phyloP scores from a whole-genome alignment of 2,329 filamentous ascomycete species.

The Leptosphaerulina australis region DNA sequence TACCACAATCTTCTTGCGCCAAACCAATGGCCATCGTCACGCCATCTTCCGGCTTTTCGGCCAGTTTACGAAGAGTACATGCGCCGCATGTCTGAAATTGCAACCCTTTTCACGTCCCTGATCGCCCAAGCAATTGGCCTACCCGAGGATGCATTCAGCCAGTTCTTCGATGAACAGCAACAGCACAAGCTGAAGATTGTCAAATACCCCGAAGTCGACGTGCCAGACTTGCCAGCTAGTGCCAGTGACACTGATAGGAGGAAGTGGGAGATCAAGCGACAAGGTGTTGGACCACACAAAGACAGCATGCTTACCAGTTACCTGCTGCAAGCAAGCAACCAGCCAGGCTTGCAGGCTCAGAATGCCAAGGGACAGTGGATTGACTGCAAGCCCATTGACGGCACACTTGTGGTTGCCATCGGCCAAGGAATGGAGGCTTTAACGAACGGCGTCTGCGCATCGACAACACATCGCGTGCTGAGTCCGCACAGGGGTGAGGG shows the following conservation, averaged over 20 bases:
- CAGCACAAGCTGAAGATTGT: slow-evolving; percentile 92
- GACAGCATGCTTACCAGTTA: slow-evolving; percentile 85
- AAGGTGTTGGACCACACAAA: slow-evolving; percentile 78
- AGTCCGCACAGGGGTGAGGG: slow-evolving; percentile 72
- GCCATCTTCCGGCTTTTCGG: slow-evolving; percentile 70
- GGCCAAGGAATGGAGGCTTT: slow-evolving; percentile 86
- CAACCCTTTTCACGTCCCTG: slow-evolving; percentile 75
- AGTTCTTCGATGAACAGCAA: slow-evolving; percentile 73
- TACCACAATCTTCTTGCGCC: slow-evolving; percentile 79
- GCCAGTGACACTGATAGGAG: slow-evolving; percentile 45
- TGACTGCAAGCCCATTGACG: slow-evolving; percentile 75
- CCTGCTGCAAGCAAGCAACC: slow-evolving; percentile 77
- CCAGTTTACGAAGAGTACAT: slow-evolving; percentile 77
- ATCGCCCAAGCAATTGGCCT: slow-evolving; percentile 85
- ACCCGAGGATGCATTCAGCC: slow-evolving; percentile 70
- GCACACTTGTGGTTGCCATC: slow-evolving; percentile 84
- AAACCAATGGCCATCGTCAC: slow-evolving; percentile 75
- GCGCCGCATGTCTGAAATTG: slow-evolving; percentile 72
- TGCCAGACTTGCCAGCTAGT: slow-evolving; percentile 35
- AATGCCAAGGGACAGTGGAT: slow-evolving; percentile 81
- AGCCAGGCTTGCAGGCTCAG: slow-evolving; percentile 80
- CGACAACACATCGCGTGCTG: slow-evolving; percentile 84
- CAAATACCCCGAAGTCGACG: slow-evolving; percentile 73
- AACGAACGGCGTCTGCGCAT: slow-evolving; percentile 79
- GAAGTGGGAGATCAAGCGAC: slow-evolving; percentile 61